These are phyloP conservation scores for Pseudomassariella vexata DNA, from an alignment of 2,329 filamentous ascomycete species.

Conservation along the genomic window DNA sequence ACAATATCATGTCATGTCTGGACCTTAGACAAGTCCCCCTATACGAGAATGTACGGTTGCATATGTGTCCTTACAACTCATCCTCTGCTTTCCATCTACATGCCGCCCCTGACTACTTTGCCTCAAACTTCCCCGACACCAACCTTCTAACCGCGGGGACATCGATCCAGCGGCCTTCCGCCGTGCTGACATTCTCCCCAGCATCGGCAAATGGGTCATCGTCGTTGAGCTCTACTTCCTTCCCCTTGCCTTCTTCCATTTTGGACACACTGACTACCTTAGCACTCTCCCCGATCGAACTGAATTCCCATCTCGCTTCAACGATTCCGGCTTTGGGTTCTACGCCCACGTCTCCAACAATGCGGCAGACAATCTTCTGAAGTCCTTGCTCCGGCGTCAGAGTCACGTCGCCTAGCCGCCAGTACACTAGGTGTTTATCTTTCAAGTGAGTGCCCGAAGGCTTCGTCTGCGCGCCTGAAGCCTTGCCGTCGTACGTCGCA, in stretches of 20 bases:
- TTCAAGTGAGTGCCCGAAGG: constrained; percentile 73
- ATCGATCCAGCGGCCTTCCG: constrained; percentile 52
- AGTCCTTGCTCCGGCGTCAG: constrained; percentile 55
- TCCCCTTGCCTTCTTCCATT: constrained; percentile 47
- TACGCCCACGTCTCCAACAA: constrained; percentile 65
- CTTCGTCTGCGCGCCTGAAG: constrained; percentile 68
- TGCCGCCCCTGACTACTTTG: constrained; percentile 33
- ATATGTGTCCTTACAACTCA: too few relatives aligned
- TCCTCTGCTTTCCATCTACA: too few relatives aligned
- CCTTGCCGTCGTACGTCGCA: constrained; percentile 63
- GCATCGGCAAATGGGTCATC: constrained; percentile 70
- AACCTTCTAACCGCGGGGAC: constrained; percentile 63
- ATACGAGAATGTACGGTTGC: too few relatives aligned
- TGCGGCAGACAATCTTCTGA: constrained; percentile 76
- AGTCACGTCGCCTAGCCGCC: constrained; percentile 72
- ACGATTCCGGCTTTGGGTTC: constrained; percentile 69
- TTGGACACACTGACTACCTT: constrained; percentile 56
- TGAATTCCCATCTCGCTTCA: constrained; percentile 75
- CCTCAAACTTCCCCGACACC: constrained; percentile 71
- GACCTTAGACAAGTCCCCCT: too few relatives aligned
- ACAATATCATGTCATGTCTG: too few relatives aligned
- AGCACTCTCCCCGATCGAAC: constrained; percentile 32
- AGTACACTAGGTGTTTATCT: constrained; percentile 73
- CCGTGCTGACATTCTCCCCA: constrained; percentile 14
- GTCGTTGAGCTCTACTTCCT: constrained; percentile 35